Conservation (phyloP, 208 protist species). For the Wallacemonas sp. region DNA sequence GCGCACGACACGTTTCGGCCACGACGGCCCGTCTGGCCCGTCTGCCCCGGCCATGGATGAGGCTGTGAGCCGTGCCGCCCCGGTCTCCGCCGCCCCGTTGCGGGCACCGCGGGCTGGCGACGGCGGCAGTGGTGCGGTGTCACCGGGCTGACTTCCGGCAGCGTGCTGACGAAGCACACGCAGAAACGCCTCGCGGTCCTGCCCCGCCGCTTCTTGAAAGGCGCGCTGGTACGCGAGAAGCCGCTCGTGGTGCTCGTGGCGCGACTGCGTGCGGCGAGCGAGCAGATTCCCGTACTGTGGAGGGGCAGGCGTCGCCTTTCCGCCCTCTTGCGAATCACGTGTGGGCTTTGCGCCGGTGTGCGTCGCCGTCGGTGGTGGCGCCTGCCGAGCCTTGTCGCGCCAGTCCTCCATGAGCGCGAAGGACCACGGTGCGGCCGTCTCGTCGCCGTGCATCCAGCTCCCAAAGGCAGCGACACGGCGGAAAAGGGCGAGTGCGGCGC, state of each 20-base stretch:
- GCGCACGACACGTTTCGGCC: no score
- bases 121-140: background rate
- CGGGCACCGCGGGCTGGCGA: background rate
- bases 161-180: conserved; percentile 3
- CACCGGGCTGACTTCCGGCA: background rate
- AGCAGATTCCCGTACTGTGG: background rate
- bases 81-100: no score
- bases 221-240: background rate
- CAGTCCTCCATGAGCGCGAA: conserved; percentile 16
- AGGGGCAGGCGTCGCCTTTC: background rate
- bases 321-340: background rate
- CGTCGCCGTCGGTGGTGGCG: background rate
- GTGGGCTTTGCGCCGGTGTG: background rate
- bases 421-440: background rate
- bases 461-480: conserved; percentile 31
- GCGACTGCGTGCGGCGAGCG: background rate
- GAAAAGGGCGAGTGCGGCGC: conserved; percentile 38
- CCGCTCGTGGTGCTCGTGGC: background rate
- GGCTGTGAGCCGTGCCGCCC: no score
- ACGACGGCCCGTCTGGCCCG: no score
- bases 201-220: background rate
- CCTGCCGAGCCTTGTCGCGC: background rate
- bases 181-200: background rate
- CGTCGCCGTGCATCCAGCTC: conserved; percentile 33
- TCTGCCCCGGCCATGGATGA: no score